Conservation (phyloP, 306 rosid species). For the Castanea crenata region DNA sequence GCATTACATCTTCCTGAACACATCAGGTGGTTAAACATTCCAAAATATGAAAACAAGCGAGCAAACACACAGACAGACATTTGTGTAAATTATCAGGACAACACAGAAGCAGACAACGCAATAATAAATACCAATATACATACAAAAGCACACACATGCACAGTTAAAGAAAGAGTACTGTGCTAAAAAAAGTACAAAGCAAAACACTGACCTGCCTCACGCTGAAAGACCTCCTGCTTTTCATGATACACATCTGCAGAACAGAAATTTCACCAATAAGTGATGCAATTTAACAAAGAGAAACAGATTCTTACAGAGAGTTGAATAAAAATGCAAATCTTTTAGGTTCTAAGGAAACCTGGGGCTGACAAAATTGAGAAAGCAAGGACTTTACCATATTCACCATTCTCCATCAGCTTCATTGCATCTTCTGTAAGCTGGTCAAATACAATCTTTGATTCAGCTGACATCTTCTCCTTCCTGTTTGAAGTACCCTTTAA, state of each 20-base stretch:
- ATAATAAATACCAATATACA: background rate
- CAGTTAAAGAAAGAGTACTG: background rate
- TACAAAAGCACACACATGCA: background rate
- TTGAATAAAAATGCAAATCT: background rate
- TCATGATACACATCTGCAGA: constrained; percentile 87
- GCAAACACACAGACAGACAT: background rate
- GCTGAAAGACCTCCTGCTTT: constrained; percentile 75
- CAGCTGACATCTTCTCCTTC: constrained; percentile 85
- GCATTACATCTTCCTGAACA: background rate
- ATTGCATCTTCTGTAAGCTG: constrained; percentile 95
- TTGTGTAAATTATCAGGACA: background rate
- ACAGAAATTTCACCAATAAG: constrained; percentile 14
- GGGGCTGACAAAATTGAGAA: background rate
- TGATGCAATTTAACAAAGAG: constrained; percentile 1
- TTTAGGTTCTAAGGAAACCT: background rate
- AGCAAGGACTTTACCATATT: constrained; percentile 58
- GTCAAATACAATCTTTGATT: constrained; percentile 71
- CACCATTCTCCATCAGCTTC: constrained; percentile 95
- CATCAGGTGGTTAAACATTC: background rate
- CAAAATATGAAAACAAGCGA: background rate
- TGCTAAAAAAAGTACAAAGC: too few species aligned
- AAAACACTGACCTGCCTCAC: constrained; percentile 73
- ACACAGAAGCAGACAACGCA: background rate
- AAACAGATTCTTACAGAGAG: constrained; percentile 9
- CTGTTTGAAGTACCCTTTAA: constrained; percentile 71